These are phyloP conservation scores for Brasenia schreberi DNA, from an alignment of 164 flowering plant genomes.

Conservation along the genomic window DNA sequence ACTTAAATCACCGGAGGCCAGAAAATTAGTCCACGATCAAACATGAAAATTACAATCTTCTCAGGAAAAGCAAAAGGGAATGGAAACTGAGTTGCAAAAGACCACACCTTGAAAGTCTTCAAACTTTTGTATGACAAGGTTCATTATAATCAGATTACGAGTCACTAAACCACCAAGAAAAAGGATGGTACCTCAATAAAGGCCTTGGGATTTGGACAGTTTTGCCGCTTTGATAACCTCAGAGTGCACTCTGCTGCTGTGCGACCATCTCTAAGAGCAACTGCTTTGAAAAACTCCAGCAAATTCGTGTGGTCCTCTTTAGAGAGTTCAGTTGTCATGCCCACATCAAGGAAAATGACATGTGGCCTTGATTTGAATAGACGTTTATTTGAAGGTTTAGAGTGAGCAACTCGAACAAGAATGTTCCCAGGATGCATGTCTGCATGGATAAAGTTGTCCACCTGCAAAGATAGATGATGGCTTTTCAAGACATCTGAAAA, in stretches of 20 bases:
- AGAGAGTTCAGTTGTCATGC: conserved; percentile 18
- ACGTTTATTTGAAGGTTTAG: conserved; percentile 7
- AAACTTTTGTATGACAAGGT: too few species aligned
- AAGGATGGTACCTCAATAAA: conserved; percentile 11
- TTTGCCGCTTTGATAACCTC: conserved; percentile 13
- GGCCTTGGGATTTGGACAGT: conserved; percentile 15
- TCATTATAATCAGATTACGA: background rate
- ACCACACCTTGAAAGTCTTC: too few species aligned
- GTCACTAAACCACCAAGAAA: background rate
- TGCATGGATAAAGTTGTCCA: conserved; percentile 91
- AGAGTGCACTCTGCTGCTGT: conserved; percentile 16
- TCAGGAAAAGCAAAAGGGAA: too few species aligned
- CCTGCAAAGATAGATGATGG: conserved; percentile 29
- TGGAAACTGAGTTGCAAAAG: too few species aligned
- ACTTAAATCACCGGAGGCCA: too few species aligned
- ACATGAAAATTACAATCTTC: too few species aligned
- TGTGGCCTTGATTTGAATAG: conserved; percentile 15
- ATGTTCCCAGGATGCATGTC: conserved; percentile 96
- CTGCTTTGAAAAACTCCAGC: conserved; percentile 17
- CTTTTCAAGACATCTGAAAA: too few species aligned
- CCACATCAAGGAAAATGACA: conserved; percentile 17
- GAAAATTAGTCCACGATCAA: too few species aligned
- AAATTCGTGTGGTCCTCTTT: conserved; percentile 12
- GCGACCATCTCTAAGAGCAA: conserved; percentile 14
- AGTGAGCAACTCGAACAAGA: conserved; percentile 46